Conservation (phyloP, 371 early-diverging fungal genomes). For the Mucor plumbeus region DNA sequence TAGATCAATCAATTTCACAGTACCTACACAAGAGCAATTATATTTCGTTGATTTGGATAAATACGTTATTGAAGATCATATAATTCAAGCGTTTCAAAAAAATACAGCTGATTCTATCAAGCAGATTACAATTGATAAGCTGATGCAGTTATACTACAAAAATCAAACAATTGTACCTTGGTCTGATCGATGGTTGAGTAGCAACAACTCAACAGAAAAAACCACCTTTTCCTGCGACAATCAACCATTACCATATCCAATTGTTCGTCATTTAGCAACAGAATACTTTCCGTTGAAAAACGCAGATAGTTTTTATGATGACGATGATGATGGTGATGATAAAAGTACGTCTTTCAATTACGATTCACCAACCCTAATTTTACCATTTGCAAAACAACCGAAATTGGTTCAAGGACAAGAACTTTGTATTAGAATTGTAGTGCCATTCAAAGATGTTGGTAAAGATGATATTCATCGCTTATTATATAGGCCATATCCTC, state of each 20-base stretch:
- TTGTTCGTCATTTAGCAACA: constrained; percentile 23
- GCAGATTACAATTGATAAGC: constrained; percentile 3
- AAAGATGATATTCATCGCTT: constrained; percentile 18
- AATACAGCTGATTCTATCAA: neutral
- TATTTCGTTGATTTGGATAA: constrained; percentile 25
- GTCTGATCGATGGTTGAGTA: constrained; percentile 21
- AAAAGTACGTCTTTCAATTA: constrained; percentile 8
- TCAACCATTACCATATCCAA: constrained; percentile 33
- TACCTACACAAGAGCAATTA: constrained; percentile 11
- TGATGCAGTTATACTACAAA: neutral
- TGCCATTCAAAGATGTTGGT: constrained; percentile 22
- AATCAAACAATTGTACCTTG: neutral
- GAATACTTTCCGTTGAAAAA: constrained; percentile 25
- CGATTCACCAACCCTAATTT: constrained; percentile 19
- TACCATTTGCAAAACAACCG: constrained; percentile 22
- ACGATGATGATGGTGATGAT: constrained; percentile 15
- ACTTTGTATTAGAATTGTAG: constrained; percentile 32
- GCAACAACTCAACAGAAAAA: neutral
- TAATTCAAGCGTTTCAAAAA: constrained; percentile 7
- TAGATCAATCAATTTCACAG: constrained; percentile 14
- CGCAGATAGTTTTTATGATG: constrained; percentile 18
- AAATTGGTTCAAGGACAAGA: constrained; percentile 12
- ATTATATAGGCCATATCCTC: constrained; percentile 31
- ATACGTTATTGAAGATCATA: constrained; percentile 30
- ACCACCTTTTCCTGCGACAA: constrained; percentile 20